Evolutionary conservation across 306 rosid genomes (phyloP).

Genomic region (Cicer arietinum): DNA sequence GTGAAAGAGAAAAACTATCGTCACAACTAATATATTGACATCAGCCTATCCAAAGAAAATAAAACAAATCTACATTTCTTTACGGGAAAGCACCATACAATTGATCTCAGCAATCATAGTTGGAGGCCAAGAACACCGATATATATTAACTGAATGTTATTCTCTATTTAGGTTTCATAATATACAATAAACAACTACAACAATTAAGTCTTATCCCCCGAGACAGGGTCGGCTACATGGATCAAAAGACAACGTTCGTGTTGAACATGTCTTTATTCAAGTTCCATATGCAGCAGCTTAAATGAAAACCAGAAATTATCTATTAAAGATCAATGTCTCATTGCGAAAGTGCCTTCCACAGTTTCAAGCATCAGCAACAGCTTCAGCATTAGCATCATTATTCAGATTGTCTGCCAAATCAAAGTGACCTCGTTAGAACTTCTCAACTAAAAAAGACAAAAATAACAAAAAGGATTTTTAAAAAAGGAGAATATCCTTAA

Average conservation of each 20-base stretch:
- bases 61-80: not conserved
- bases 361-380: slow-evolving; percentile 7
- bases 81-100: not conserved
- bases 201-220: no score
- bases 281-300: not conserved
- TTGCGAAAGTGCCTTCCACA: not conserved
- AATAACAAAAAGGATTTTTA: not conserved
- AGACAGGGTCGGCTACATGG: no score
- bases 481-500: not conserved
- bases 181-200: not conserved
- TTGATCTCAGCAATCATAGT: slow-evolving; percentile 1
- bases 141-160: not conserved
- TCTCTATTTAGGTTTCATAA: not conserved
- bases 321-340: not conserved
- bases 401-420: not conserved
- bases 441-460: not conserved
- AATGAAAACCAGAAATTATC: not conserved
- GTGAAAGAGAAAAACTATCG: no score
- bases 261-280: not conserved
- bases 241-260: no score
- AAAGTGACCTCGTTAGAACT: slow-evolving; percentile 2
- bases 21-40: no score
- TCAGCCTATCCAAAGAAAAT: no score
- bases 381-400: not conserved
- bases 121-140: not conserved